phyloP scores from a whole-genome alignment of 2,329 filamentous ascomycete species.

The Orbilia brochopaga region DNA sequence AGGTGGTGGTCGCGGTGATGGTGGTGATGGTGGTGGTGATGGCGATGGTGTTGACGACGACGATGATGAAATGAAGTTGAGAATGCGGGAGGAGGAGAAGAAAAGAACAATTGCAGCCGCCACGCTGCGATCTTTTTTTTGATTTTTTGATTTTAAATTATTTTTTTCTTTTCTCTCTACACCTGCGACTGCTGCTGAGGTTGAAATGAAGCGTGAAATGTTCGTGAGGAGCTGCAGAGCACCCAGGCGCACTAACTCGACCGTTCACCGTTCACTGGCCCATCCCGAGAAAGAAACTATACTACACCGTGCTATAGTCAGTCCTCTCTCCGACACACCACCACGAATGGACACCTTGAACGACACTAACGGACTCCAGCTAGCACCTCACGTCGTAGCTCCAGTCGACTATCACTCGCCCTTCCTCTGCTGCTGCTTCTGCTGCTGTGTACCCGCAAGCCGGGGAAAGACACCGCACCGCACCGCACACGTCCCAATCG shows the following conservation, averaged over 20 bases:
- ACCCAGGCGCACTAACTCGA: constrained; percentile 6
- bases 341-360: background rate
- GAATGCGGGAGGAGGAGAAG: constrained; percentile 8
- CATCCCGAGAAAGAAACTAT: background rate
- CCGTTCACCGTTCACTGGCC: background rate
- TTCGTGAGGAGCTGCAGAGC: constrained; percentile 21
- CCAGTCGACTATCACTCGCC: background rate
- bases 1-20: constrained; percentile 12
- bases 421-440: background rate
- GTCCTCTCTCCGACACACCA: background rate
- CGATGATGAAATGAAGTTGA: constrained; percentile 1
- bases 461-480: constrained; percentile 12
- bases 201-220: constrained; percentile 22
- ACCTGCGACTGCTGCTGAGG: background rate
- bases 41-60: no score
- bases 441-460: background rate
- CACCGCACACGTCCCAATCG: constrained; percentile 42
- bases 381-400: background rate
- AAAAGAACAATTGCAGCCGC: constrained; percentile 30
- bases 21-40: background rate
- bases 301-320: constrained; percentile 3
- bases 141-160: constrained; percentile 36
- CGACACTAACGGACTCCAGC: background rate
- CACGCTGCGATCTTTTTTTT: constrained; percentile 51
- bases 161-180: background rate